Percentiles rank a stretch among this genome's conserved stretches.
phyloP scores from a whole-genome alignment of 768 basidiomycete species.

The Rhizopogon sp. region DNA sequence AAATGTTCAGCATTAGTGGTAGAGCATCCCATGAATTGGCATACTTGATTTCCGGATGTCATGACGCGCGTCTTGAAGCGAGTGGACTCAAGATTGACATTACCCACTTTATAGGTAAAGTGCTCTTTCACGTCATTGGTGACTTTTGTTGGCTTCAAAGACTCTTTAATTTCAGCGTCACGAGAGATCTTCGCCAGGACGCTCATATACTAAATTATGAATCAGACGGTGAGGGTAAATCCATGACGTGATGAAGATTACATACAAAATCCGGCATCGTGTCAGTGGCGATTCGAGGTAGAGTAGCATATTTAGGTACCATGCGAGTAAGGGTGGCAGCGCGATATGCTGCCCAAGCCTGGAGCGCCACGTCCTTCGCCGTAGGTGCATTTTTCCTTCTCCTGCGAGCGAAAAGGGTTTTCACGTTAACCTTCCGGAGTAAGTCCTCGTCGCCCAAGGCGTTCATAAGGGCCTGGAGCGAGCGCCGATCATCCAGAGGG shows the following conservation, averaged over 20 bases:
- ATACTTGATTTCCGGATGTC: slow-evolving; percentile 34
- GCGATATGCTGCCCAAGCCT: slow-evolving; percentile 42
- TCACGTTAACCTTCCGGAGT: slow-evolving; percentile 23
- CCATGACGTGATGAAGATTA: neutral
- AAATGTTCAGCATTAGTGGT: neutral
- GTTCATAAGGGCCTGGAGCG: slow-evolving; percentile 28
- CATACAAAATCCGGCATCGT: slow-evolving; percentile 29
- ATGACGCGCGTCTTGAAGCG: slow-evolving; percentile 44
- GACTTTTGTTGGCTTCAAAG: slow-evolving; percentile 39
- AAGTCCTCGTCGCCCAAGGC: slow-evolving; percentile 33
- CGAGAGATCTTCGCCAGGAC: slow-evolving; percentile 42
- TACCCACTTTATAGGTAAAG: slow-evolving; percentile 22
- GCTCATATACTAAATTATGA: slow-evolving; percentile 31
- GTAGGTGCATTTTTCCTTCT: slow-evolving; percentile 3
- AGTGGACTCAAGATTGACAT: slow-evolving; percentile 28
- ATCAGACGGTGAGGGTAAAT: neutral
- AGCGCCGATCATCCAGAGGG: slow-evolving; percentile 18
- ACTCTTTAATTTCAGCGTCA: slow-evolving; percentile 39
- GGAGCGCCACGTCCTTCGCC: slow-evolving; percentile 25
- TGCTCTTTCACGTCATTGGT: slow-evolving; percentile 36
- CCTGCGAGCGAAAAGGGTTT: slow-evolving; percentile 20
- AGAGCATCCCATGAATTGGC: slow-evolving; percentile 1
- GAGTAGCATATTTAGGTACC: slow-evolving; percentile 5
- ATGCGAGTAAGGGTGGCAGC: slow-evolving; percentile 24
- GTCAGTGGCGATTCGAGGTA: slow-evolving; percentile 18